Base-by-base conservation (phyloP, 192 early-diverging fungal genomes). In the Coemansia sp. region DNA sequence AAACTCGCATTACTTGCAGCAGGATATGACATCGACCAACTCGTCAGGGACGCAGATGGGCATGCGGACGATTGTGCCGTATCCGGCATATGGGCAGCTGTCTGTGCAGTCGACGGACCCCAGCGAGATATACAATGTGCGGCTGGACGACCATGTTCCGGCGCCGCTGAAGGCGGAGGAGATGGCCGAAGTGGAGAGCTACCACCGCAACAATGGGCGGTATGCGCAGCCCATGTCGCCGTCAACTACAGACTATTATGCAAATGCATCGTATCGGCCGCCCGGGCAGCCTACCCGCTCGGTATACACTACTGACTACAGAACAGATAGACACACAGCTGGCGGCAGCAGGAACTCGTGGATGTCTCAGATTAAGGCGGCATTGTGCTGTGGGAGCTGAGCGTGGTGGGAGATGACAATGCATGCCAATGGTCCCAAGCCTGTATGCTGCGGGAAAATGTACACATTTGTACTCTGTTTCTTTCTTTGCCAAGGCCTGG, bases 61-160 rank as follows among this genome's bases (percentile, higher is more conserved):
- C 7, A 32, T 57, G 52, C 67, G 56, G 10, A 54, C 60, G 21
- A 63, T 63, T 52, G 54, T 62, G 65, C 60, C 65, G 25, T 48
- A 52, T 24, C 21, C 67, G 32, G 39, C 66, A 8, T 74, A 74
- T 29, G 27, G 39, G 11, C 65, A 73, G 24, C 19, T 49, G 41
- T 23, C 39, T 15, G 47, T 58, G 58, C 62, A 65, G 21, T 59
- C 72, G 37, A 56, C 56, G 8, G 66, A 69, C 37, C 19, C 51
- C 22, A 59, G 56, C 15, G 75, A 70, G 49, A 76, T 76, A n/a
- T 76, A 76, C 69, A 71, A 76, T 32, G 75, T 76, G 39, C 64
- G 69, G 47, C 53, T 76, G 50, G 67, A 71, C 58, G 75, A 76
- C 69, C 75, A 76, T 23, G 75, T 76, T 11, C 75, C 75, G 41